Evolutionary conservation across 1,139 yeast genomes (phyloP), one percentile per base, ranked within the genome.

Genomic region (Scheffersomyces segobiensis): DNA sequence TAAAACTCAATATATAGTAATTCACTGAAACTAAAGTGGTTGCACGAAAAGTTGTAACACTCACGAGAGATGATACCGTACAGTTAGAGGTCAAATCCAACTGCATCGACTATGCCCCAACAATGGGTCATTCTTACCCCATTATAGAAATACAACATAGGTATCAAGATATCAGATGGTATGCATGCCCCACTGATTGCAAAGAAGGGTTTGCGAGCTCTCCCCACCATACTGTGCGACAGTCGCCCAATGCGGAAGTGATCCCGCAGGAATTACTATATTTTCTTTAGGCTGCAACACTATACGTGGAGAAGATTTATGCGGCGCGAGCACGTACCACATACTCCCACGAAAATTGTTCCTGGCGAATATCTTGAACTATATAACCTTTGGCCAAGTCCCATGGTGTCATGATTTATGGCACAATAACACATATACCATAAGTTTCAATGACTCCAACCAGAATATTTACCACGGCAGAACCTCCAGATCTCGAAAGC

Each of bases 401-500:
- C 14, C 12, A 8, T 32, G 17, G 17, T 32, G 8, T 32, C 42
- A 32, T 32, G 42, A 12, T 32, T 32, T 12, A 2, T 32, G 8
- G 8, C 42, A 32, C 2, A 32, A 32, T 32, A 32, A 12, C 17
- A 32, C 17, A 32, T 4, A 32, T 17, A 10, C 17, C 14, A 32
- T 12, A n/a, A n/a, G n/a, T n/a, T n/a, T 10, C 32, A 32, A 48
- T 48, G 50, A 19, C 50, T 20, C 50, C 50, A 20, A 21, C 26
- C 8, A 48, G 26, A 48, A 5, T 48, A 19, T n/a, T 19, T 48
- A 17, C 21, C 7, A 10, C 50, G 2, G n/a, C 20, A 14, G 20
- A 17, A 20, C 26, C 50, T 18, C 50, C 50, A 48, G 71, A 54
- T 46, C 59, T 65, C 17, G 64, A 61, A 8, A 52, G 60, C 5